Evolutionary conservation across 768 basidiomycete species (phyloP), one percentile per base, ranked within the genome.

Genomic region (Leccinum longicurvipes): DNA sequence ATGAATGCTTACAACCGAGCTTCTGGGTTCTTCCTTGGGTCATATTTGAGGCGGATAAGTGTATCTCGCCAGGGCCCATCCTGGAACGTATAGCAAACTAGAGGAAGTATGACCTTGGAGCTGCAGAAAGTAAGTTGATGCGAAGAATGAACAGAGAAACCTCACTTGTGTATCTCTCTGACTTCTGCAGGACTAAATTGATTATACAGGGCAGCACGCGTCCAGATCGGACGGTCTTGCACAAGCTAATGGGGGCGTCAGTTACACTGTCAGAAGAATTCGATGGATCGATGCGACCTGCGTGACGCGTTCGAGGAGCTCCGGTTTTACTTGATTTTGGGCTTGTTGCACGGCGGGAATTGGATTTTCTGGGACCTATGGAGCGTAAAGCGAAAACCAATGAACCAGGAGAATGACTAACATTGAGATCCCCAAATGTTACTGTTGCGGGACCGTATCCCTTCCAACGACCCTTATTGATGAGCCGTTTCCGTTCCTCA

Each of bases 41-140:
- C 97, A 65, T 94, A 98, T 12, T 87, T 85, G 55, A 93, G 87
- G 45, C 84, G 83, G 32, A 98, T 80, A 49, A 94, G 79, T 14
- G 90, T 89, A 63, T 98, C 95, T 39, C 93, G 80, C 87, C 90
- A 98, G 3, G 95, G 94, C 0, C 97, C 97, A 61, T 97, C 95
- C 61, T 87, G 83, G 66, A 98, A 95, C 9, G 90, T 87, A 65
- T 95, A 99, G 53, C 86, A 87, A 4, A 89, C 83, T 6, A 90
- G 72, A 3, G 94, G 88, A 17, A 96, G 79, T 15, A 93, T 77
- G 6, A 84, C 72, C 67, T 95, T 96, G 12, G 90, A 89, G 57
- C 93, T 96, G 55, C 21, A 50, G 21, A 36, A 48, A 6, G 45
- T 65, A 39, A 57, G 65, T 45, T 25, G n/a, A 23, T 8, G 10